Base-by-base conservation (phyloP, 768 basidiomycete species). In the Rhizopogon sp. region DNA sequence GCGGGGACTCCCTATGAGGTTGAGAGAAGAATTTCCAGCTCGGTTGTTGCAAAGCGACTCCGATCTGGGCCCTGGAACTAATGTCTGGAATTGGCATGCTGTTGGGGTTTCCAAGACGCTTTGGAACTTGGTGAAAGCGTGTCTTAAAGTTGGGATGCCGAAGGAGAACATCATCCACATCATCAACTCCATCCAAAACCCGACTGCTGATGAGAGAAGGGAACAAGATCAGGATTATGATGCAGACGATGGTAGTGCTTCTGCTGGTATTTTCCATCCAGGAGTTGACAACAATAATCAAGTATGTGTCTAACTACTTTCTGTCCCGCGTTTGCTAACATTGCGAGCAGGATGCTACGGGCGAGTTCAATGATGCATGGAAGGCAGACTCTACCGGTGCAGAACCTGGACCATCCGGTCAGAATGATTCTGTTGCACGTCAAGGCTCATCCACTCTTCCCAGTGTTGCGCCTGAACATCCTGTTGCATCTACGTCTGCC, bases 41-140 rank as follows among this genome's bases (percentile, higher is more conserved):
- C 76, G 72, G 4, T 65, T 91, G 1, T 64, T 87, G 43, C 78
- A 81, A 45, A 77, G 78, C 9, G 80, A 81, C 52, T 69, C 76
- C 0, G 82, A 88, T 59, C 74, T 81, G 14, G 86, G 85, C 0
- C 77, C 74, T 41, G 83, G 80, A 1, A 57, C 76, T 2, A 77
- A 81, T 53, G 77, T 87, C 9, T 91, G 88, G 88, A 86, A 82
- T 64, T 91, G 88, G 88, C 81, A 82, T 54, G 82, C 84, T 1
- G 74, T 85, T 64, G 89, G 89, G 3, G 87, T 90, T 16, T 87
- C 85, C 5, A 74, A 76, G 52, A 74, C 80, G 20, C 69, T 91
- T 46, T 90, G 88, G 88, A 87, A 88, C 63, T 76, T 90, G 70
- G 86, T 87, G 5, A 73, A 78, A 43, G 84, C 81, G 0, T 78